Evolutionary conservation across 2,329 filamentous ascomycete genomes (phyloP), one percentile per base, ranked within the genome.

Genomic region (Phialophora verrucosa): DNA sequence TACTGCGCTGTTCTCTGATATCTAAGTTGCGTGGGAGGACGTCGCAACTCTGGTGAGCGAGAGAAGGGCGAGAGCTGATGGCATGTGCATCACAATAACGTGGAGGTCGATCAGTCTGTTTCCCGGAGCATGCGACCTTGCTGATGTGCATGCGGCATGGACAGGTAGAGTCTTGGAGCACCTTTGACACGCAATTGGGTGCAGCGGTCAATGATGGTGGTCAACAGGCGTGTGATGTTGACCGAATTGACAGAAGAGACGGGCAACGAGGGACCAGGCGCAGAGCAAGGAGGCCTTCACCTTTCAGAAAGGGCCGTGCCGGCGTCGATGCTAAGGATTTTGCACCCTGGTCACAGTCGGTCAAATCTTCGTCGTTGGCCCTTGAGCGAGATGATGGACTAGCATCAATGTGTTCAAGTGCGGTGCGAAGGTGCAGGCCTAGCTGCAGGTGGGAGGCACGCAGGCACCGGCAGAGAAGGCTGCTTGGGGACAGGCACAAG

Each of bases 221-320:
- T 62, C 58, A 58, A 65, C 63, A 59, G 62, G 50, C 25, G 53
- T 53, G 64, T 65, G 64, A 67, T 64, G 59, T 67, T 58, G 55
- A 64, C 51, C 58, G n/a, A 54, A 66, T 56, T 67, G 60, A 63
- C 54, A 64, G 64, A 63, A 49, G 51, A 55, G 59, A 62, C 53
- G 51, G 59, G 62, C 62, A 51, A 58, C 32, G 65, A 56, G 58
- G 62, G 51, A 66, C 61, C 51, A 54, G 58, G 59, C 58, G 53
- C 59, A 62, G 63, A 50, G 62, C 58, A 49, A 25, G 25, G 29
- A 31, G 32, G 60, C 51, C 32, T 53, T 50, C 23, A 58, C 31
- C 58, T 42, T 32, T 68, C 49, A 53, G 23, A 27, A 56, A 65
- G 66, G 66, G 61, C 66, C 66, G 66, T 68, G 57, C 66, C 63